Percentiles rank a stretch among this genome's conserved stretches.
Conservation (phyloP, 2,329 filamentous ascomycete genomes). For the Cercospora sp. region DNA sequence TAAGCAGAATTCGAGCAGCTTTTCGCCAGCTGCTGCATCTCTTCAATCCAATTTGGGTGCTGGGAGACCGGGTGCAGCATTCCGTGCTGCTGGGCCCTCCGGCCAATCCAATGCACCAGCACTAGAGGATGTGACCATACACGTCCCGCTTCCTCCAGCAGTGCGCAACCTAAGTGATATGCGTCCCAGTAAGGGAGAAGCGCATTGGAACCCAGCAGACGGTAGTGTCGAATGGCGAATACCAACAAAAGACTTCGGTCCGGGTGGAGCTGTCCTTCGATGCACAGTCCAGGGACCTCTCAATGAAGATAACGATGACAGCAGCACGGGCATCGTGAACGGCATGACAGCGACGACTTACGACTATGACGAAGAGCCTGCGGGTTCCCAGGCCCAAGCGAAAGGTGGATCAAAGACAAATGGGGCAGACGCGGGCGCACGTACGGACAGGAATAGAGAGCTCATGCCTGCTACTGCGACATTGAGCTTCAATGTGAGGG, state of each 20-base stretch:
- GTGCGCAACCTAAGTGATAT: conserved; percentile 84
- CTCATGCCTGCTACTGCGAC: conserved; percentile 52
- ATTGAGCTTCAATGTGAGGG: conserved; percentile 56
- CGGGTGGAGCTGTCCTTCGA: conserved; percentile 60
- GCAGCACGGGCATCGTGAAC: conserved; percentile 37
- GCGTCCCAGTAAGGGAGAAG: conserved; percentile 77
- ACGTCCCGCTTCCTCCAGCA: conserved; percentile 72
- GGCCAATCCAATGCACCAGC: conserved; percentile 39
- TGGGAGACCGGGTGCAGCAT: conserved; percentile 24
- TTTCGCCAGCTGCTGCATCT: conserved; percentile 33
- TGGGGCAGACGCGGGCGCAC: conserved; percentile 10
- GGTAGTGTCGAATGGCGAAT: conserved; percentile 79
- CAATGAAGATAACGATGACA: conserved; percentile 52
- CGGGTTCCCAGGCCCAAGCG: conserved; percentile 38
- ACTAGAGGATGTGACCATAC: conserved; percentile 75
- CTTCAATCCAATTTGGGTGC: conserved; percentile 33
- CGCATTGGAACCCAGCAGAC: conserved; percentile 73
- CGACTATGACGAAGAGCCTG: conserved; percentile 41
- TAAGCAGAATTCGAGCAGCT: conserved; percentile 49
- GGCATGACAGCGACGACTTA: conserved; percentile 45
- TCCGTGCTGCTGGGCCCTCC: conserved; percentile 22
- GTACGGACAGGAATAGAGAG: conserved; percentile 39
- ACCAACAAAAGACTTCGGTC: conserved; percentile 69
- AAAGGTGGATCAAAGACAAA: conserved; percentile 41
- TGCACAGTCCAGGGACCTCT: conserved; percentile 73